A percentile compares a stretch with the other conserved stretches of the same genome.
phyloP scores from a whole-genome alignment of 176 grass and related monocot species.

The Oropetium thomaeum region DNA sequence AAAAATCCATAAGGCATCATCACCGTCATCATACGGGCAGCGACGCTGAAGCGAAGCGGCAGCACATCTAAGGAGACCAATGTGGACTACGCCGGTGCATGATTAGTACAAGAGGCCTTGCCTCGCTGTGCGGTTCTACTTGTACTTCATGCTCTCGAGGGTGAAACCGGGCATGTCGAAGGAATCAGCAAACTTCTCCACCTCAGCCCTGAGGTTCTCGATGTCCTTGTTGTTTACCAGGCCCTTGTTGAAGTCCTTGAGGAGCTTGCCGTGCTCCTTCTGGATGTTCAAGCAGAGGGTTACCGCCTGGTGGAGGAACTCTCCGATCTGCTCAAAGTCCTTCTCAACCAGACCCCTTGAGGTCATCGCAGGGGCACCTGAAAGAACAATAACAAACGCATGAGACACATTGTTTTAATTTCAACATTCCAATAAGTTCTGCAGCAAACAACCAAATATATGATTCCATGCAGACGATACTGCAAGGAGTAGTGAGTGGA shows the following conservation, averaged over 20 bases:
- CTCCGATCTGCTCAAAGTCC: constrained; percentile 87
- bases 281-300: constrained; percentile 82
- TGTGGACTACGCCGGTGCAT: background rate
- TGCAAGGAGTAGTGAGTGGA: background rate
- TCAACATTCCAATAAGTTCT: background rate
- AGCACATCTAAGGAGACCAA: background rate
- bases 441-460: background rate
- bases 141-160: constrained; percentile 85
- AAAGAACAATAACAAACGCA: background rate
- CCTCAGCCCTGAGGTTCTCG: constrained; percentile 59
- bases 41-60: background rate
- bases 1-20: constrained; percentile 21
- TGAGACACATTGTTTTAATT: background rate
- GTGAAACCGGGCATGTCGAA: constrained; percentile 97
- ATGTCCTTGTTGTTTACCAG: constrained; percentile 82
- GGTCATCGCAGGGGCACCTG: constrained; percentile 89
- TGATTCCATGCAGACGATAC: background rate
- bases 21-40: background rate
- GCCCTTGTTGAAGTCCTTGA: constrained; percentile 90
- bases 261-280: constrained; percentile 85
- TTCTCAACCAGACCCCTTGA: constrained; percentile 87
- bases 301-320: constrained; percentile 97
- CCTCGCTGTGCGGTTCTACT: constrained; percentile 21
- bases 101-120: background rate
- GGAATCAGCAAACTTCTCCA: constrained; percentile 74